These are phyloP conservation scores for Podaxis rugospora DNA, from an alignment of 768 basidiomycete genomes.

Conservation along the genomic window DNA sequence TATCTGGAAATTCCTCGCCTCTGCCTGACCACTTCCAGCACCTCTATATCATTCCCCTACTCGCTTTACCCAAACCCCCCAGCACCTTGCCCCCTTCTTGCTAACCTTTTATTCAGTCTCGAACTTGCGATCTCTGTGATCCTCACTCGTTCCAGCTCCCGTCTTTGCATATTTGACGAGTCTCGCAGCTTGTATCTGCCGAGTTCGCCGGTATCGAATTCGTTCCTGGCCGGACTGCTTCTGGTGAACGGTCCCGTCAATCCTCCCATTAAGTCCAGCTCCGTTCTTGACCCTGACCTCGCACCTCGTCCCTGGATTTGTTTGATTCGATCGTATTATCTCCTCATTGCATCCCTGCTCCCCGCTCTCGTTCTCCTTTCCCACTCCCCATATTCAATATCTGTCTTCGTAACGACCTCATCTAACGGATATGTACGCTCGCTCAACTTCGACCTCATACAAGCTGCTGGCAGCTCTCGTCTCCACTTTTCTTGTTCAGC, in stretches of 20 bases:
- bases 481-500: conserved; percentile 1
- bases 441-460: conserved; percentile 10
- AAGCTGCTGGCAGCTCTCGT: conserved; percentile 25
- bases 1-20: not conserved
- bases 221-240: not conserved
- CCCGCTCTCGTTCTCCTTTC: not conserved
- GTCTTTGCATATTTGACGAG: not conserved
- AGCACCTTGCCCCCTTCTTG: not conserved
- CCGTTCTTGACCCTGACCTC: not conserved
- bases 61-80: not conserved
- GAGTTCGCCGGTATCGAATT: not conserved
- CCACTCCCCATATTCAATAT: not conserved
- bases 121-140: not conserved
- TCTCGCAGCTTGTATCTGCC: not conserved
- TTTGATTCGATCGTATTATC: not conserved
- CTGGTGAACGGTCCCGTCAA: not conserved
- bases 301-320: not conserved
- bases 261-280: not conserved
- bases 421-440: not conserved
- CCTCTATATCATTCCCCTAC: not conserved
- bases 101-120: not conserved
- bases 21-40: not conserved
- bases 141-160: not conserved
- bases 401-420: not conserved
- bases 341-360: not conserved